Evolutionary conservation across 2,329 filamentous ascomycete species (phyloP), one percentile per base, ranked within the genome.

Genomic region (Fusarium coffeatum): DNA sequence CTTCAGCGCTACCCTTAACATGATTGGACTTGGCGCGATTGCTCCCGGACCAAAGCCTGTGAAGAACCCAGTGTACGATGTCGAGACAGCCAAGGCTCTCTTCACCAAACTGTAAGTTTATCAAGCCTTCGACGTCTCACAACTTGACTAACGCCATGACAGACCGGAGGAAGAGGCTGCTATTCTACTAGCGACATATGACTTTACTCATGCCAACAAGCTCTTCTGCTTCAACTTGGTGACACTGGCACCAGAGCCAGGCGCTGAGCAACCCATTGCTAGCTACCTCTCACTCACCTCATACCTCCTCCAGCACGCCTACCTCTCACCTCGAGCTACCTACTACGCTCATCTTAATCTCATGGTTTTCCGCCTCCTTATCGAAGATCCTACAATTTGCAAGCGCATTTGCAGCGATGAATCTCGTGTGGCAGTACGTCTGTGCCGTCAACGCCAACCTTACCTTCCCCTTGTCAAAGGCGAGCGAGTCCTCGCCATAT

Each of bases 191-290:
- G 90, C 93, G 1, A 91, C 93, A 0, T 99, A 98, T 78, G 96
- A 98, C 78, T 98, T 98, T 78, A 90, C 90, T 5, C 92, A 97
- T 76, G 92, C 94, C 34, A 99, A 98, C 83, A 98, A 98, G 80
- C 85, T 98, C 11, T 98, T 99, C 80, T 95, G 93, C 79, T 92
- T 93, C 78, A 94, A 92, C 73, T 82, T 99, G 45, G 88, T 97
- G 54, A 90, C 88, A 4, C 77, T 87, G 54, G 56, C 67, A 8
- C 80, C 89, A 2, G 88, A 90, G 50, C 90, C 90, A 72, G 88
- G 85, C 43, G 85, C 88, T 50, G 90, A 95, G 74, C 87, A 90
- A 2, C 92, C 94, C 0, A 90, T 99, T 68, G 89, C 91, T 48
- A 90, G 88, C 72, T 97, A 95, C 76, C 83, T 98, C 28, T 98